Evolutionary conservation across 2,329 filamentous ascomycete genomes (phyloP).

Genomic region (Sclerotiophoma versabilis): DNA sequence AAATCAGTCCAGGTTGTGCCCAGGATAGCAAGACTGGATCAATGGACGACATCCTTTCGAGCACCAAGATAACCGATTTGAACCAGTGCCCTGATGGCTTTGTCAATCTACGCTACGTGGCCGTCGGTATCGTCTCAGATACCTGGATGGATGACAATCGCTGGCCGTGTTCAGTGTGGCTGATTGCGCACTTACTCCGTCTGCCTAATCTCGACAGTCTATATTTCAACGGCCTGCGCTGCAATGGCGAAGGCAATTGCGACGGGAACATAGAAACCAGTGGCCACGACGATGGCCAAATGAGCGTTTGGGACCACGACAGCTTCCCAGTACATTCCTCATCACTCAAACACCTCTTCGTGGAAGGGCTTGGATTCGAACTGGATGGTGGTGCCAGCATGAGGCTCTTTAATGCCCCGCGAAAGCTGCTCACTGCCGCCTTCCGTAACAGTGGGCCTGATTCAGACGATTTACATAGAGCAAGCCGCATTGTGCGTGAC

Average conservation of each 20-base stretch:
- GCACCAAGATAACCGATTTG: too few species aligned
- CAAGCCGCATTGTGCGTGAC: not conserved
- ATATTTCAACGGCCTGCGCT: constrained; percentile 4
- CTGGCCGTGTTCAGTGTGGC: not conserved
- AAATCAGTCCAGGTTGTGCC: too few species aligned
- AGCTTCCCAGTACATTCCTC: not conserved
- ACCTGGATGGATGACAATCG: constrained; percentile 6
- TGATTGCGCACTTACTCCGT: not conserved
- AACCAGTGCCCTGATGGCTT: not conserved
- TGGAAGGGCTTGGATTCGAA: not conserved
- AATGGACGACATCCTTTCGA: too few species aligned
- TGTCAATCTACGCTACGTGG: not conserved
- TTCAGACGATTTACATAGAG: not conserved
- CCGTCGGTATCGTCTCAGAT: not conserved
- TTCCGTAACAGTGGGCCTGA: not conserved
- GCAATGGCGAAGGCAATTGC: not conserved
- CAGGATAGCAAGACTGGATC: too few species aligned
- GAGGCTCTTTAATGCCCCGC: not conserved
- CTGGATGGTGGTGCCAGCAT: not conserved
- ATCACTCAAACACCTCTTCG: constrained; percentile 3
- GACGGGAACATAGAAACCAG: not conserved
- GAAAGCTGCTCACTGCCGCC: not conserved
- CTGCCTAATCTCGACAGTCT: not conserved
- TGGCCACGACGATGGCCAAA: not conserved
- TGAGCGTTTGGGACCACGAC: not conserved